A percentile compares a stretch with the other conserved stretches of the same genome.
phyloP scores from a whole-genome alignment of 805 yeast genomes.

The Saccharomycopsis synnaedendra region DNA sequence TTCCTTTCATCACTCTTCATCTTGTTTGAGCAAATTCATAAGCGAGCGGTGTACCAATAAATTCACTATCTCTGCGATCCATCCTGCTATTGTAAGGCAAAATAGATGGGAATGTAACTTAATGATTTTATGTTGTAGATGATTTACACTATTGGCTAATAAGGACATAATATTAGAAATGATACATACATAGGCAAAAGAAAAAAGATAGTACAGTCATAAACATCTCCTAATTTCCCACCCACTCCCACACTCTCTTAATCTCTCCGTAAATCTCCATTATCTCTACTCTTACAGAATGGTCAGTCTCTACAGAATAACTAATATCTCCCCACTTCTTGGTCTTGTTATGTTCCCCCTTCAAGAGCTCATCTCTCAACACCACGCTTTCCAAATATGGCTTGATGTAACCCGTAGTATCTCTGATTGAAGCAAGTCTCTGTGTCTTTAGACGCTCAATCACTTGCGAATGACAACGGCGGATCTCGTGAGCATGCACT shows the following conservation, averaged over 20 bases:
- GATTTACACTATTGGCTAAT: too few relatives aligned
- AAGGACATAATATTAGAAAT: background rate
- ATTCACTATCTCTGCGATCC: too few relatives aligned
- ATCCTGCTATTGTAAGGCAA: too few relatives aligned
- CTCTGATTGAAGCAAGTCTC: slow-evolving; percentile 24
- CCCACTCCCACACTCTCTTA: slow-evolving; percentile 84
- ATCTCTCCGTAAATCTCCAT: slow-evolving; percentile 80
- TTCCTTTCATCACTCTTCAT: slow-evolving; percentile 72
- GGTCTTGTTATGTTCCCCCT: slow-evolving; percentile 30
- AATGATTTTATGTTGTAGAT: too few relatives aligned
- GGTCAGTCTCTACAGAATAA: slow-evolving; percentile 47
- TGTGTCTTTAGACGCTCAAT: background rate
- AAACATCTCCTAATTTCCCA: slow-evolving; percentile 24
- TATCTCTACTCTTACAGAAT: slow-evolving; percentile 50
- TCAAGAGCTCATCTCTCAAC: slow-evolving; percentile 52
- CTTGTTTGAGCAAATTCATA: slow-evolving; percentile 17
- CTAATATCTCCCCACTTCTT: slow-evolving; percentile 50
- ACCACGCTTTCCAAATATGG: slow-evolving; percentile 59
- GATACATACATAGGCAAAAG: background rate
- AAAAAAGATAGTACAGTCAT: background rate
- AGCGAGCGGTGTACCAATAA: too few relatives aligned
- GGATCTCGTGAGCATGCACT: background rate
- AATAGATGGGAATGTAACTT: too few relatives aligned
- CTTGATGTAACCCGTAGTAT: slow-evolving; percentile 26
- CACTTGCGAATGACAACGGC: background rate